These are phyloP conservation scores for Ettlia oleoabundans DNA, from an alignment of 139 green algal genomes.

Conservation along the genomic window DNA sequence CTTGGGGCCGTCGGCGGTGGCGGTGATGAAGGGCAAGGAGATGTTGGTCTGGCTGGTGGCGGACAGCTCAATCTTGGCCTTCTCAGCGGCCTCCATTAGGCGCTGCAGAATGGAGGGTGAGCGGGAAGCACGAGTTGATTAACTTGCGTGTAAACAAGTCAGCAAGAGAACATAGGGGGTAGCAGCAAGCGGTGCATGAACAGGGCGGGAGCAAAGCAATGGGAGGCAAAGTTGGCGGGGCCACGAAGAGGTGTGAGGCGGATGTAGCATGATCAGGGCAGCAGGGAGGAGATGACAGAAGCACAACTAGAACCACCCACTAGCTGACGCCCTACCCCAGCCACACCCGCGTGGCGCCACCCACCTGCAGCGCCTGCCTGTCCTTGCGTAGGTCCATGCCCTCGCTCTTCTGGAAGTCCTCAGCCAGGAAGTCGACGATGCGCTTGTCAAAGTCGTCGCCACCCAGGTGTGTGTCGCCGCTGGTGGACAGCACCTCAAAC, in stretches of 20 bases:
- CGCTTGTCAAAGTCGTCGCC: constrained; percentile 99
- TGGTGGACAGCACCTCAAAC: constrained; percentile 99
- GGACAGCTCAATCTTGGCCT: constrained; percentile 99
- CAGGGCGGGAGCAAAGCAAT: no score
- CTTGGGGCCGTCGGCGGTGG: constrained; percentile 98
- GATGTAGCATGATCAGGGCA: no score
- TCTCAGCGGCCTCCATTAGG: constrained; percentile 98
- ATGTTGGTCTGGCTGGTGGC: constrained; percentile 83
- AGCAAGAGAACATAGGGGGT: no score
- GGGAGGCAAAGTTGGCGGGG: no score
- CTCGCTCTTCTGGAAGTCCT: constrained; percentile 93
- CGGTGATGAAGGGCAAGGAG: constrained; percentile 99
- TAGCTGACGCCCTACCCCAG: no score
- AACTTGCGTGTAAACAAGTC: constrained; percentile 37
- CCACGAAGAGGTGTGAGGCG: no score
- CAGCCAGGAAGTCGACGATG: constrained; percentile 96
- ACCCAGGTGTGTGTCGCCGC: constrained; percentile 97
- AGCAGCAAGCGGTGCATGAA: no score
- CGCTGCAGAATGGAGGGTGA: constrained; percentile 71
- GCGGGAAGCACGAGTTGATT: background rate
- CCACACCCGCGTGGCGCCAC: no score
- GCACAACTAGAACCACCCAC: no score
- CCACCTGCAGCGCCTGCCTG: constrained; percentile 85
- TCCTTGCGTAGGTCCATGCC: constrained; percentile 97
- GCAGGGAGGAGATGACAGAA: no score